phyloP scores from a whole-genome alignment of 2,329 filamentous ascomycete species.

The Gremmenia infestans region DNA sequence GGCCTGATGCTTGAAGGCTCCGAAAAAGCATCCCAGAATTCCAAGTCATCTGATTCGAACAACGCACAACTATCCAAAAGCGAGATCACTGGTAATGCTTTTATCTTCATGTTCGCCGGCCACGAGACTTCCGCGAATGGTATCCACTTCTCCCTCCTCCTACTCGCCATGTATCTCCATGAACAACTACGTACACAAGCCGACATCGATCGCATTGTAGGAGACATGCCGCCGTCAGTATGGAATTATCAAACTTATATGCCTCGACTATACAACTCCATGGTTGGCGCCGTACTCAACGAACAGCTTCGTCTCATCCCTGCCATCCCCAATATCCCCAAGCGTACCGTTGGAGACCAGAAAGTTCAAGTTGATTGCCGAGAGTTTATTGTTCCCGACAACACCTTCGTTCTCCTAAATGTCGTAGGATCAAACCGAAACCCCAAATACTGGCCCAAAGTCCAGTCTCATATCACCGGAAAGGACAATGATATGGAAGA shows the following conservation, averaged over 20 bases:
- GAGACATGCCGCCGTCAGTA: constrained; percentile 6
- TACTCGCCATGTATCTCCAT: constrained; percentile 22
- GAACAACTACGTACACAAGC: constrained; percentile 21
- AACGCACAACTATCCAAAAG: constrained; percentile 19
- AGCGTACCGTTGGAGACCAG: constrained; percentile 30
- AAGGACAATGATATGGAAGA: constrained; percentile 24
- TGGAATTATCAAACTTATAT: constrained; percentile 23
- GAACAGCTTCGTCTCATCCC: constrained; percentile 51
- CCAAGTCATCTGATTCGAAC: neutral
- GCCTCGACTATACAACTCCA: constrained; percentile 23
- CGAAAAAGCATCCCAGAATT: constrained; percentile 2
- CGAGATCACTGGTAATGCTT: constrained; percentile 31
- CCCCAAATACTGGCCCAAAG: constrained; percentile 48
- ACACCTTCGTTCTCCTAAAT: constrained; percentile 41
- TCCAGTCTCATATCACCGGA: neutral
- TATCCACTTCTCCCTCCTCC: constrained; percentile 27
- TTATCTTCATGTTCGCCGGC: constrained; percentile 31
- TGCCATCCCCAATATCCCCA: constrained; percentile 51
- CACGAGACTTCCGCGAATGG: constrained; percentile 32
- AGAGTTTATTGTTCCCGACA: constrained; percentile 15
- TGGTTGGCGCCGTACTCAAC: constrained; percentile 34
- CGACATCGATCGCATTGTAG: constrained; percentile 28
- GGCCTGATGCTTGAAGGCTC: constrained; percentile 22
- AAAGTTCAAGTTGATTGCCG: constrained; percentile 14
- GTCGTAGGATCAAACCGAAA: constrained; percentile 45